Conservation (phyloP, 2,329 filamentous ascomycete genomes). For the Aspergillus sp. region DNA sequence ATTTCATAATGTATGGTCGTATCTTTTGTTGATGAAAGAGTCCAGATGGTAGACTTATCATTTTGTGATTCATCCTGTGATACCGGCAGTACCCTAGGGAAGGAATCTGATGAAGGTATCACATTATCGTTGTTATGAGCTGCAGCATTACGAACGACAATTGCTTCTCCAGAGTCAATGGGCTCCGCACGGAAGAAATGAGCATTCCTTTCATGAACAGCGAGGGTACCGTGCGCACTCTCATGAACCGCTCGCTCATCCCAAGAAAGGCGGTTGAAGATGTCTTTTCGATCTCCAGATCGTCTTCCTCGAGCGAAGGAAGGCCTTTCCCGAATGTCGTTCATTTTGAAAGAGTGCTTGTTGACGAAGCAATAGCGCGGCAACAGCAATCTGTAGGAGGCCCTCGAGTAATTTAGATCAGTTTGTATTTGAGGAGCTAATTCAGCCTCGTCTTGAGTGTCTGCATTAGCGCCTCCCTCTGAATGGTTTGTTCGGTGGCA, state of each 20-base stretch:
- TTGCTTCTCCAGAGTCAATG: background rate
- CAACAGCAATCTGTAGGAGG: background rate
- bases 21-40: background rate
- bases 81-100: no score
- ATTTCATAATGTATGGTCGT: background rate
- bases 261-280: background rate
- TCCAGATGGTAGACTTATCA: background rate
- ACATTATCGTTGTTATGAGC: background rate
- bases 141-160: background rate
- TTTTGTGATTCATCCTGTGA: background rate
- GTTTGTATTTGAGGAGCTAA: background rate
- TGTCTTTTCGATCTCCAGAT: background rate
- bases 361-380: background rate
- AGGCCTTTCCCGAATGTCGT: background rate
- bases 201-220: background rate
- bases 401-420: background rate
- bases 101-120: rapidly evolving
- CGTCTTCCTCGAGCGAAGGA: background rate
- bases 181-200: background rate
- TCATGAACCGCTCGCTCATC: background rate
- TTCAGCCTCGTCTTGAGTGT: no score
- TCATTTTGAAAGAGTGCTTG: background rate
- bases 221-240: background rate
- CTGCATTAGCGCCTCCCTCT: no score
- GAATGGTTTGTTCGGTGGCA: no score